These are phyloP conservation scores for Eragrostis tef DNA, from an alignment of 202 grass and related monocot genomes.

Conservation along the genomic window DNA sequence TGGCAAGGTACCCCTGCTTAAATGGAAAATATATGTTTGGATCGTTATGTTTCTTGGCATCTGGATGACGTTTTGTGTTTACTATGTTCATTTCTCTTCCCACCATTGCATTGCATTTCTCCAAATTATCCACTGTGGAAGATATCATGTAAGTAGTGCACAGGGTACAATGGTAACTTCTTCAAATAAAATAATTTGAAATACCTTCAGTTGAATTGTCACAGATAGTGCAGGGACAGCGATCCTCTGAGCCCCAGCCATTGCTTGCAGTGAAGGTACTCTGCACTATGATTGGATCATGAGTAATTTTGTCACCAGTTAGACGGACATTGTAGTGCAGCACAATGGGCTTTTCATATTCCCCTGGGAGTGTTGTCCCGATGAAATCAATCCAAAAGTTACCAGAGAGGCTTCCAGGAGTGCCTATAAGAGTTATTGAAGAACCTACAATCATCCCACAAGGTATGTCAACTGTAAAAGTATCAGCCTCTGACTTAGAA, in stretches of 20 bases:
- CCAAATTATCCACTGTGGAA: slow-evolving; percentile 76
- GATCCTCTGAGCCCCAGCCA: slow-evolving; percentile 84
- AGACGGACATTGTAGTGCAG: slow-evolving; percentile 80
- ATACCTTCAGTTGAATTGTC: slow-evolving; percentile 73
- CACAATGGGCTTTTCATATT: slow-evolving; percentile 66
- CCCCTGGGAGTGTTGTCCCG: slow-evolving; percentile 68
- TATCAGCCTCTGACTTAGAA: slow-evolving; percentile 46
- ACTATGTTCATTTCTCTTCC: slow-evolving; percentile 60
- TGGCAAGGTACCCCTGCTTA: slow-evolving; percentile 84
- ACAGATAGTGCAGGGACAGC: slow-evolving; percentile 59
- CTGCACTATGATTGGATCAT: slow-evolving; percentile 87
- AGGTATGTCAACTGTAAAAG: slow-evolving; percentile 64
- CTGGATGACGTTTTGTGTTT: slow-evolving; percentile 47
- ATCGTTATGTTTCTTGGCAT: slow-evolving; percentile 50
- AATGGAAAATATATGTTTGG: slow-evolving; percentile 78
- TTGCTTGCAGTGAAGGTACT: slow-evolving; percentile 66
- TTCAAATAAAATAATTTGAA: slow-evolving; percentile 21
- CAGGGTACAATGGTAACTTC: slow-evolving; percentile 21
- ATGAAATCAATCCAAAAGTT: slow-evolving; percentile 77
- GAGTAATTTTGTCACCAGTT: slow-evolving; percentile 66
- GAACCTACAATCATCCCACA: slow-evolving; percentile 85
- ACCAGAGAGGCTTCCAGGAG: slow-evolving; percentile 69
- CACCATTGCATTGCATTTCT: slow-evolving; percentile 75
- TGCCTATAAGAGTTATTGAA: slow-evolving; percentile 91
- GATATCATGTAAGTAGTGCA: slow-evolving; percentile 17